phyloP scores from a whole-genome alignment of 2,329 filamentous ascomycete genomes.

The Fusarium sambucinum region DNA sequence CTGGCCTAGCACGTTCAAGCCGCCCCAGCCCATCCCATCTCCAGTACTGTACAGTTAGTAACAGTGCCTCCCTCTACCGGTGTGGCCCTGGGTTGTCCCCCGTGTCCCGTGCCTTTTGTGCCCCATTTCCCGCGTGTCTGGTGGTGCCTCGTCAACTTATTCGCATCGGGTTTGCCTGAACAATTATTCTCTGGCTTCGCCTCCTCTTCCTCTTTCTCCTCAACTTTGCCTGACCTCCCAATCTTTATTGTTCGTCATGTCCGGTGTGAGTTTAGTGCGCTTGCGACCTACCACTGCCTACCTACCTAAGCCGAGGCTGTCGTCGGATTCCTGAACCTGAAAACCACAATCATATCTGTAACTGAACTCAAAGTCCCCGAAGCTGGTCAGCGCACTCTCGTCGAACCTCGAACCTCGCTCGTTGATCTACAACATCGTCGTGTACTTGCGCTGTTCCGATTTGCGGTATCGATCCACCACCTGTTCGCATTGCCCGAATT shows the following conservation, averaged over 20 bases:
- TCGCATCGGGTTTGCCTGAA: constrained; percentile 37
- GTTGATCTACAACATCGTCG: constrained; percentile 15
- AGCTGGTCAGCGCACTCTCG: constrained; percentile 19
- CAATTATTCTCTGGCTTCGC: constrained; percentile 33
- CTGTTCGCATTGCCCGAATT: constrained; percentile 6
- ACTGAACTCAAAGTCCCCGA: constrained; percentile 6
- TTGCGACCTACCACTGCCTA: constrained; percentile 45
- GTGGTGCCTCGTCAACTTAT: constrained; percentile 34
- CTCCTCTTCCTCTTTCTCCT: constrained; percentile 16
- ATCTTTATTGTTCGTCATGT: constrained; percentile 44
- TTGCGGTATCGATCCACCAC: constrained; percentile 14
- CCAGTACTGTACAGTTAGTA: constrained; percentile 8
- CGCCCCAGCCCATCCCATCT: constrained; percentile 42
- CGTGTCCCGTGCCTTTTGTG: constrained; percentile 42
- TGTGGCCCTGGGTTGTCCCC: constrained; percentile 35
- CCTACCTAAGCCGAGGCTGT: constrained; percentile 39
- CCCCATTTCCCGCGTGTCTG: constrained; percentile 36
- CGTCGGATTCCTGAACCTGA: constrained; percentile 37
- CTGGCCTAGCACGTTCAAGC: constrained; percentile 38
- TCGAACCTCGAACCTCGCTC: constrained; percentile 25
- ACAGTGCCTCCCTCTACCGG: constrained; percentile 29
- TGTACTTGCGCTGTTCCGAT: constrained; percentile 16
- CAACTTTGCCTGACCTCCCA: constrained; percentile 17
- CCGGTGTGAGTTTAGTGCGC: constrained; percentile 43
- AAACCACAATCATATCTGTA: constrained; percentile 28